Base-by-base conservation (phyloP, 257 asterid genomes). In the Penstemon eatonii region DNA sequence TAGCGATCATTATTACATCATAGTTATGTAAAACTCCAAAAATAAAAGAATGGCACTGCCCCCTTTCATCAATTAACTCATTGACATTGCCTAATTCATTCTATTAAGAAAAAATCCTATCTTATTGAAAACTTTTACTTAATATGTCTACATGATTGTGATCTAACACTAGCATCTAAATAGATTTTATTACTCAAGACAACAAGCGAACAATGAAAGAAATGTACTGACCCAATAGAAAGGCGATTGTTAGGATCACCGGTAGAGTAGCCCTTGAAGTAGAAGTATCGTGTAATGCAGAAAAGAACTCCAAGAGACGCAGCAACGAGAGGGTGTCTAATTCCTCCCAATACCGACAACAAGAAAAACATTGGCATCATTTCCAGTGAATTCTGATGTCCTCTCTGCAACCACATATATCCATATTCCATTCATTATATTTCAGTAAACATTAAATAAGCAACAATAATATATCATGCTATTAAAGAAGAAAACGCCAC, bases 371-470 rank as follows among this genome's bases (percentile, higher is more conserved):
- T 39, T 10, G 99, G 92, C 96, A 90, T 85, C 84, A 74, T 13
- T 82, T 93, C 99, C 65, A 93, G 73, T 46, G 99, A 88, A 79
- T 93, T 93, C 87, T 93, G 99, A 83, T 93, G 99, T 13, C 97
- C 99, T 65, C 99, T 88, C 99, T 90, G 88, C 87, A 75, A 55
- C 47, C 65, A 74, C 49, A 56, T 40, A 52, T 40, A 33, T 19
- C 25, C 33, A 7, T 33, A 69, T 43, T 63, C 52, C 37, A 12
- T 46, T 68, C 56, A 52, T 44, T 3, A 47, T 33, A 44, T 60
- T 5, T 18, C 3, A 19, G 12, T 4, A 10, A 5, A 42, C 71
- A 65, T 6, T 58, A 47, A 33, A 37, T 25, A 36, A 45, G 2
- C 13, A 39, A n/a, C 13, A 67, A 46, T 3, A 12, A 12, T 46